Evolutionary conservation across 139 green algal species (phyloP).

Genomic region (Desmodesmus armatus): DNA sequence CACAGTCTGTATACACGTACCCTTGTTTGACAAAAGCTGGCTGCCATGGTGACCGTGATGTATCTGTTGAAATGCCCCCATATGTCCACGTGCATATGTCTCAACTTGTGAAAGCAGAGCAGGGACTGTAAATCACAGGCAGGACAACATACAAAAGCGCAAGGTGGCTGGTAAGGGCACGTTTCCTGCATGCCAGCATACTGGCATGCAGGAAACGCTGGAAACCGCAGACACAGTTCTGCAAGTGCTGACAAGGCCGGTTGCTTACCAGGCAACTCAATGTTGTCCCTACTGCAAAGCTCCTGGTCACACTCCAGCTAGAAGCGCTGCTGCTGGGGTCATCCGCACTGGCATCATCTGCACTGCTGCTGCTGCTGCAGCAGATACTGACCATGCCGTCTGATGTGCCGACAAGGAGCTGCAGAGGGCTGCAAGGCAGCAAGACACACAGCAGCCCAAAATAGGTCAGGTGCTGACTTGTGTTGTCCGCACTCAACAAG

Average conservation of each 20-base stretch:
- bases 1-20: too few species aligned
- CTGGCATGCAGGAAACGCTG: not conserved
- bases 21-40: too few species aligned
- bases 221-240: not conserved
- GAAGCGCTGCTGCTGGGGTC: not conserved
- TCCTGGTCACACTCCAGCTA: not conserved
- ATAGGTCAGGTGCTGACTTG: too few species aligned
- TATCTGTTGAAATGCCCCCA: too few species aligned
- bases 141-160: too few species aligned
- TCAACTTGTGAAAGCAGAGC: too few species aligned
- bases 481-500: too few species aligned
- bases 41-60: too few species aligned
- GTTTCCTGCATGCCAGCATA: too few species aligned
- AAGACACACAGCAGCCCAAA: not conserved
- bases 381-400: constrained; percentile 38
- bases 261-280: constrained; percentile 19
- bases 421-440: constrained; percentile 16
- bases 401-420: constrained; percentile 24
- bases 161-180: too few species aligned
- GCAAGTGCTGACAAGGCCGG: not conserved
- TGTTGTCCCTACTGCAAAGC: constrained; percentile 21
- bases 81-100: too few species aligned
- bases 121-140: too few species aligned
- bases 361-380: constrained; percentile 6
- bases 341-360: not conserved